phyloP scores from a whole-genome alignment of 2,329 filamentous ascomycete species.

The Stemphylium beticola region DNA sequence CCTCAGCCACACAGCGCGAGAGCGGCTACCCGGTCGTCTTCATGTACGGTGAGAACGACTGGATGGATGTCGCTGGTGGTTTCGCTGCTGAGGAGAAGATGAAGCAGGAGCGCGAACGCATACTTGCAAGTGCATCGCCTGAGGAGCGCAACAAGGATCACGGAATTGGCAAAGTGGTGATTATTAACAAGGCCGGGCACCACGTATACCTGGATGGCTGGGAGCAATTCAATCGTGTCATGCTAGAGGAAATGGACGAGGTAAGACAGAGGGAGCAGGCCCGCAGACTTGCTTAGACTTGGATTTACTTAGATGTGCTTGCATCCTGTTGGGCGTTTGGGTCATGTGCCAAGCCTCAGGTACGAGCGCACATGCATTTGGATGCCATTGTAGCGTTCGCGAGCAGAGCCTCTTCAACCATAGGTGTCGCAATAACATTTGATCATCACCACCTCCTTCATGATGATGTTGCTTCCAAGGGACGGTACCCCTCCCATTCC shows the following conservation, averaged over 20 bases:
- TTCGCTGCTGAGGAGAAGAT: slow-evolving; percentile 80
- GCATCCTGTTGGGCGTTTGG: slow-evolving; percentile 11
- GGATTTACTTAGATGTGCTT: not conserved
- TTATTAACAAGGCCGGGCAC: slow-evolving; percentile 75
- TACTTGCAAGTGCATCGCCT: slow-evolving; percentile 65
- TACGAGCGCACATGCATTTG: not conserved
- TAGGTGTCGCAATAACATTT: not conserved
- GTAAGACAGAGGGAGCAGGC: slow-evolving; percentile 53
- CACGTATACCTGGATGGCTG: slow-evolving; percentile 74
- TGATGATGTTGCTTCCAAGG: not conserved
- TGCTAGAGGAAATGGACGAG: slow-evolving; percentile 71
- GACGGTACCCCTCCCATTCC: slow-evolving; percentile 7
- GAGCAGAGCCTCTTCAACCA: slow-evolving; percentile 1
- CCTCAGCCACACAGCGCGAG: slow-evolving; percentile 49
- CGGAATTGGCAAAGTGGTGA: slow-evolving; percentile 79
- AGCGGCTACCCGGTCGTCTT: slow-evolving; percentile 83
- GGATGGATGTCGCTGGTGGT: slow-evolving; percentile 95
- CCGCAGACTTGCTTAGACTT: slow-evolving; percentile 5
- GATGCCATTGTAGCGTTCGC: not conserved
- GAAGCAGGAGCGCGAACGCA: slow-evolving; percentile 67
- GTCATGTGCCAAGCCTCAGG: not conserved
- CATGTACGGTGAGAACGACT: slow-evolving; percentile 98
- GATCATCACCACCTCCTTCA: not conserved
- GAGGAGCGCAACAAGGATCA: slow-evolving; percentile 76
- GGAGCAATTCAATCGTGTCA: slow-evolving; percentile 72